Percentiles rank a stretch among this genome's conserved stretches.
Conservation (phyloP, 768 basidiomycete species). For the Phylloporus sp. region DNA sequence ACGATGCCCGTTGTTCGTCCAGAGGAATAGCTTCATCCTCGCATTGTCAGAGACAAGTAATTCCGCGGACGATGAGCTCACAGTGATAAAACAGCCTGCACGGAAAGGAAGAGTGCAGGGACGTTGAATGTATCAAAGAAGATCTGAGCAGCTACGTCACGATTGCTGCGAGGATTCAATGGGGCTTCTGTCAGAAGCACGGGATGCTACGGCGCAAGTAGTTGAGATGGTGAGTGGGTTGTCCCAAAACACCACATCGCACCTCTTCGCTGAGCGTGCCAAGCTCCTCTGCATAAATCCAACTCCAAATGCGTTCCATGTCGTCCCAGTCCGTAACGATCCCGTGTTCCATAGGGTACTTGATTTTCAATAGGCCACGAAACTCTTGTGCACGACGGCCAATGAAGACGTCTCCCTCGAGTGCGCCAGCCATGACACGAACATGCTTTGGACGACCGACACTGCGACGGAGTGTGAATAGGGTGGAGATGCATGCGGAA, state of each 20-base stretch:
- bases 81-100: conserved; percentile 96
- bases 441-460: conserved; percentile 97
- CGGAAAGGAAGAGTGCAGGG: conserved; percentile 92
- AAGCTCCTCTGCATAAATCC: conserved; percentile 95
- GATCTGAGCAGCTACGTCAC: conserved; percentile 96
- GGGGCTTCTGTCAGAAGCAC: conserved; percentile 97
- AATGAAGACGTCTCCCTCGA: conserved; percentile 96
- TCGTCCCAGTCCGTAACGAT: conserved; percentile 99
- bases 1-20: conserved; percentile 99
- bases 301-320: conserved; percentile 99
- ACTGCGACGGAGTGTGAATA: conserved; percentile 39
- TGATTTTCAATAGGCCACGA: conserved; percentile 92
- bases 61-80: conserved; percentile 41
- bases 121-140: conserved; percentile 99
- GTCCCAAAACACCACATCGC: conserved; percentile 12
- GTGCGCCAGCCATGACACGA: conserved; percentile 94
- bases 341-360: conserved; percentile 99
- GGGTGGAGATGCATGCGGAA: conserved; percentile 27
- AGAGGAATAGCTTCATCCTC: conserved; percentile 79
- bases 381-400: conserved; percentile 94
- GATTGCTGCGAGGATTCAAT: conserved; percentile 92
- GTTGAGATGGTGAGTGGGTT: not conserved
- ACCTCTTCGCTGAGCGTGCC: conserved; percentile 98
- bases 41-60: conserved; percentile 7
- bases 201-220: conserved; percentile 66